A percentile compares a stretch with the other conserved stretches of the same genome.
phyloP scores from a whole-genome alignment of 495 filamentous ascomycete species.

The Aspergillus taichungensis region DNA sequence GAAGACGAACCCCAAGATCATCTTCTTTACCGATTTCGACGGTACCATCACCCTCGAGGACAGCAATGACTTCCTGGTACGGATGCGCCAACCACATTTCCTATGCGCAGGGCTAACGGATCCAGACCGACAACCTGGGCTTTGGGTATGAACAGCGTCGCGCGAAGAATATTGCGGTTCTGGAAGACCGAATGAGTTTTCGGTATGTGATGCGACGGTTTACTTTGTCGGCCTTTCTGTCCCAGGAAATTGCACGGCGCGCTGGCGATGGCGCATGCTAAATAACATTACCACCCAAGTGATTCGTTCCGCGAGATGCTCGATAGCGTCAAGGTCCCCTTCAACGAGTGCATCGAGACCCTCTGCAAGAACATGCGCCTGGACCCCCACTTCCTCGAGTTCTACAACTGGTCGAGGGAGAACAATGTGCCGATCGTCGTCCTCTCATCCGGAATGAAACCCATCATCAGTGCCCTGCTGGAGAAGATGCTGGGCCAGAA shows the following conservation, averaged over 20 bases:
- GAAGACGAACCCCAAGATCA: slow-evolving; percentile 64
- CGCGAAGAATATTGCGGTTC: slow-evolving; percentile 60
- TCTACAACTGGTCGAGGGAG: slow-evolving; percentile 68
- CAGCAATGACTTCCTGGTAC: slow-evolving; percentile 84
- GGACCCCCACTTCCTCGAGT: slow-evolving; percentile 76
- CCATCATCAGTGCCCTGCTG: slow-evolving; percentile 78
- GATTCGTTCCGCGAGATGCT: slow-evolving; percentile 87
- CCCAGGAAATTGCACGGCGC: no score
- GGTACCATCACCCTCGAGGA: slow-evolving; percentile 88
- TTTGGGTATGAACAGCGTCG: slow-evolving; percentile 59
- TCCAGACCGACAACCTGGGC: slow-evolving; percentile 80
- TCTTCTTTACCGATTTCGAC: slow-evolving; percentile 98
- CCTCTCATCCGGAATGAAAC: slow-evolving; percentile 82
- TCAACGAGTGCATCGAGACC: slow-evolving; percentile 64
- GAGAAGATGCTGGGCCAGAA: slow-evolving; percentile 65
- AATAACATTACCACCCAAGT: slow-evolving; percentile 19
- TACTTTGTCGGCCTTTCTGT: no score
- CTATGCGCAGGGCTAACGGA: not conserved
- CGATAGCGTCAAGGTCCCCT: slow-evolving; percentile 67
- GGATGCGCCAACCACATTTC: not conserved
- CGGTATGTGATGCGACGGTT: slow-evolving; percentile 35
- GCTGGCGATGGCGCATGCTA: not conserved
- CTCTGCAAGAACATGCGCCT: slow-evolving; percentile 77
- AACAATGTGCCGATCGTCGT: slow-evolving; percentile 90
- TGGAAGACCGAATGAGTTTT: slow-evolving; percentile 60